Evolutionary conservation across 164 flowering plant genomes (phyloP).

Genomic region (Magnolia officinalis): DNA sequence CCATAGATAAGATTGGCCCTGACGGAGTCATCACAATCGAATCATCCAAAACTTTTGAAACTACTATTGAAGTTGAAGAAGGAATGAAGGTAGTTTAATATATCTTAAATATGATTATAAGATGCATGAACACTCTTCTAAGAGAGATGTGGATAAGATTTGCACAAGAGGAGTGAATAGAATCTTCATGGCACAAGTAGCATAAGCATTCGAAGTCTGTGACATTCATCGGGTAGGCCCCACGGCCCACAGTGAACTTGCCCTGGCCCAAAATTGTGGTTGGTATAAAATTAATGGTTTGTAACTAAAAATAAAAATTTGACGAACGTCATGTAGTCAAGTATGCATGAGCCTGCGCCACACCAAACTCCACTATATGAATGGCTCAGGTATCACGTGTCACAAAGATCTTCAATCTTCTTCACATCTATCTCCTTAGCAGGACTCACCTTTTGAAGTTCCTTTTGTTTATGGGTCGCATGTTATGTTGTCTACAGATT

Average conservation of each 20-base stretch:
- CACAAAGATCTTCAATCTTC: neutral
- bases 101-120: neutral
- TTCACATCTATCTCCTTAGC: neutral
- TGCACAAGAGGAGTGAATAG: neutral
- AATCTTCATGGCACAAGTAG: neutral
- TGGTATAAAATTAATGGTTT: neutral
- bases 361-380: neutral
- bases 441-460: neutral
- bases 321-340: neutral
- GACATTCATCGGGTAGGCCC: neutral
- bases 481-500: slow-evolving; percentile 43
- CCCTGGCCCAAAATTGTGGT: neutral
- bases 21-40: slow-evolving; percentile 85
- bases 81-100: slow-evolving; percentile 75
- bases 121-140: neutral
- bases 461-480: neutral
- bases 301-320: too few relatives aligned
- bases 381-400: neutral
- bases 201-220: neutral
- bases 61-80: slow-evolving; percentile 68
- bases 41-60: slow-evolving; percentile 73
- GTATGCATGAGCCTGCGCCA: neutral
- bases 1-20: slow-evolving; percentile 72
- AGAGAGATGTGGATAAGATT: neutral
- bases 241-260: neutral